Base-by-base conservation (phyloP, 495 filamentous ascomycete species). In the Pyronema omphalodes region DNA sequence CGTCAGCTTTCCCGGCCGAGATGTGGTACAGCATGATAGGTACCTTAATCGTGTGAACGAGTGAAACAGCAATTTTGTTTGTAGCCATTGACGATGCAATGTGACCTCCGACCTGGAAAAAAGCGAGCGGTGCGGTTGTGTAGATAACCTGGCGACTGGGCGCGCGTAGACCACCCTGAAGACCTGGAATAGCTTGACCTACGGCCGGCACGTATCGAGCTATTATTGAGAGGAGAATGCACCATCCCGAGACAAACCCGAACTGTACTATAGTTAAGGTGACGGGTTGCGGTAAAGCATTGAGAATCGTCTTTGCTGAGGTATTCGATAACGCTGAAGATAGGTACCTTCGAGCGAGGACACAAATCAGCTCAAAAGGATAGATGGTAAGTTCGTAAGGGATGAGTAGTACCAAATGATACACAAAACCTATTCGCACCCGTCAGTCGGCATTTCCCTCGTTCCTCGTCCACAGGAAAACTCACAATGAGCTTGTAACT, bases 241-340 rank as follows among this genome's bases (percentile, higher is more conserved):
- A 99, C 79, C 86, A 94, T 46, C 79, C 74, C 14, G 86, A 83
- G 11, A 96, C 91, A 62, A 94, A 88, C 40, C 76, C 84, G 69
- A 99, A 99, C 75, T 99, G 91, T 59, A 96, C 74, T 44, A 95
- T 71, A 6, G 91, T 99, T 62, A 99, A 75, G 19, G 91, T 99
- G 17, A 93, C 81, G 9, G 91, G 93, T 66, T 83, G 86, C 35
- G 85, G 80, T 56, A 96, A 88, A 36, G 88, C 82, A 60, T 88
- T 96, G 54, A 99, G 76, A 64, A 99, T 96, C 8, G 88, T 82
- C 70, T 96, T 96, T 37, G 91, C 96, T 52, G 93, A 95, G 0
- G 88, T 94, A 68, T 96, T 99, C 55, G 91, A 93, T 57, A 95
- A 70, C 49, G 91, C 89, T 29, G 91, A 96, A 34, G 86, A 87